Evolutionary conservation across 768 basidiomycete species (phyloP).

Genomic region (Chalciporus sphaerocephalus): DNA sequence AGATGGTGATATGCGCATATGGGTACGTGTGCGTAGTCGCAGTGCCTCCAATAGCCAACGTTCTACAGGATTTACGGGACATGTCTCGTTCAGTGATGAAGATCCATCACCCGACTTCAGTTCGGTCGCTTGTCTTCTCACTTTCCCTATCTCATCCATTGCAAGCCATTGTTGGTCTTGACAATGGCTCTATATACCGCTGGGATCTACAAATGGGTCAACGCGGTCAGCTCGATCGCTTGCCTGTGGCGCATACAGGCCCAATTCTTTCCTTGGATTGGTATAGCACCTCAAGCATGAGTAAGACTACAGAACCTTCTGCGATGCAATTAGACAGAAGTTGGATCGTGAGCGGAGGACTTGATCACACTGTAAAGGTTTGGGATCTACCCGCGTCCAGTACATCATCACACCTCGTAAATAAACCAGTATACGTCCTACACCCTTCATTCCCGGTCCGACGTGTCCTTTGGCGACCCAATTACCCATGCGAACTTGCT

Average conservation of each 20-base stretch:
- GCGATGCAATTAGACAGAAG: slow-evolving; percentile 36
- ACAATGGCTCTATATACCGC: slow-evolving; percentile 67
- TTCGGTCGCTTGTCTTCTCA: slow-evolving; percentile 69
- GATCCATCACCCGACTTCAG: slow-evolving; percentile 64
- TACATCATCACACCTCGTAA: slow-evolving; percentile 51
- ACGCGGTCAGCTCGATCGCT: slow-evolving; percentile 64
- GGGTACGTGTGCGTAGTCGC: slow-evolving; percentile 45
- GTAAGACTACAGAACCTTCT: slow-evolving; percentile 13
- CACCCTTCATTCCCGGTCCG: slow-evolving; percentile 74
- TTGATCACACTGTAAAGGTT: slow-evolving; percentile 66
- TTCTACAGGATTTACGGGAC: slow-evolving; percentile 64
- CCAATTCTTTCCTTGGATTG: slow-evolving; percentile 74
- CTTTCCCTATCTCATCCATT: slow-evolving; percentile 60
- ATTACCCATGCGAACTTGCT: slow-evolving; percentile 70
- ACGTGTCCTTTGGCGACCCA: slow-evolving; percentile 72
- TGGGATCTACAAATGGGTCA: slow-evolving; percentile 82
- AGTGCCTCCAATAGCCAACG: not conserved
- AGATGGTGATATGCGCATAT: slow-evolving; percentile 75
- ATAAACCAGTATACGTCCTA: slow-evolving; percentile 63
- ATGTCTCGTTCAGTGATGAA: slow-evolving; percentile 64
- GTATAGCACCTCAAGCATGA: slow-evolving; percentile 38
- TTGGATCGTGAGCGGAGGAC: slow-evolving; percentile 76
- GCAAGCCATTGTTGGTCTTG: slow-evolving; percentile 64
- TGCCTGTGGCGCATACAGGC: slow-evolving; percentile 69
- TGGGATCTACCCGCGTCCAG: slow-evolving; percentile 56